Evolutionary conservation across 352 stramenopile genomes (phyloP).

Genomic region (Pythium angustatum): DNA sequence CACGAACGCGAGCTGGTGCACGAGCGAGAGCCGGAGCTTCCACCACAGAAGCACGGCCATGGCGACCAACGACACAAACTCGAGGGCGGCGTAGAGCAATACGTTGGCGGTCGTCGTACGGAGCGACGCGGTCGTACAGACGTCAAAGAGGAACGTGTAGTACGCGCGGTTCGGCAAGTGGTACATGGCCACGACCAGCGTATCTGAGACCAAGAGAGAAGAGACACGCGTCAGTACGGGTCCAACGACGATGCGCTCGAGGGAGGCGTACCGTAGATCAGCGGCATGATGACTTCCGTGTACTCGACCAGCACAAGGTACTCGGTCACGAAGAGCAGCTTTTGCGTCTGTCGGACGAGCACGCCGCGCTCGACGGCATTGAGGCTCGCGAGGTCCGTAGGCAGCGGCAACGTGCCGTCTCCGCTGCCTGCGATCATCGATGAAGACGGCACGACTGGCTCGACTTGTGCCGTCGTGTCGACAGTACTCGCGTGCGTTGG

Average conservation of each 20-base stretch:
- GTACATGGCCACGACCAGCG: neutral
- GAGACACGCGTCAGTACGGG: neutral
- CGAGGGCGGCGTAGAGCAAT: conserved; percentile 9
- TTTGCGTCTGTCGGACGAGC: conserved; percentile 15
- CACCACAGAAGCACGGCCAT: conserved; percentile 10
- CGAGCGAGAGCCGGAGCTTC: conserved; percentile 10
- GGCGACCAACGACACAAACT: conserved; percentile 2
- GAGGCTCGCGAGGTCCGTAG: conserved; percentile 1
- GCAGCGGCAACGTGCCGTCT: neutral
- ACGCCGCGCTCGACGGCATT: conserved; percentile 1
- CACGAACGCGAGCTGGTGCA: conserved; percentile 24
- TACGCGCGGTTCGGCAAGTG: conserved; percentile 23
- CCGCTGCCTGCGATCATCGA: neutral
- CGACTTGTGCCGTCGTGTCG: no score
- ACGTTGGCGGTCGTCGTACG: neutral
- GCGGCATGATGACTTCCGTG: conserved; percentile 34
- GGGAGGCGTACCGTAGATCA: conserved; percentile 23
- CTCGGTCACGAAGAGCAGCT: conserved; percentile 35
- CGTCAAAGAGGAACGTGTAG: conserved; percentile 25
- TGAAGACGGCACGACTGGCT: neutral
- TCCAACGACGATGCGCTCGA: neutral
- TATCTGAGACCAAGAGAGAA: neutral
- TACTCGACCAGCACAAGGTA: conserved; percentile 36
- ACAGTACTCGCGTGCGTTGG: no score
- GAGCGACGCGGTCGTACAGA: neutral